A percentile compares a stretch with the other conserved stretches of the same genome.
phyloP scores from a whole-genome alignment of 257 asterid species.

The Voacanga thouarsii region DNA sequence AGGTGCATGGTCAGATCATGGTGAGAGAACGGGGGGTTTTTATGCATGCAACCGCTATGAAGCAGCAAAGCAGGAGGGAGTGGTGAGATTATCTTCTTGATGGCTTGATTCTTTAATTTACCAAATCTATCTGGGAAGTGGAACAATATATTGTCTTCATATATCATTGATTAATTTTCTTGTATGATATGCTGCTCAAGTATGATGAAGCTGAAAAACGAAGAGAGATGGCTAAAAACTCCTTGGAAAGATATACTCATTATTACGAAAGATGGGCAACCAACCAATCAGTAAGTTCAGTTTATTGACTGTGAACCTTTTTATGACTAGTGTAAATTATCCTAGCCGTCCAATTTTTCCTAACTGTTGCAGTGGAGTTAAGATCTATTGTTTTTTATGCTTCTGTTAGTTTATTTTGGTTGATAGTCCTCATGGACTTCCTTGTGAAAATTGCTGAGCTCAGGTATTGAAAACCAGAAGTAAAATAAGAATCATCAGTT shows the following conservation, averaged over 20 bases:
- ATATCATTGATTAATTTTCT: not conserved
- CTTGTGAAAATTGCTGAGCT: not conserved
- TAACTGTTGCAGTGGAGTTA: not conserved
- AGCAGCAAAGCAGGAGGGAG: conserved; percentile 95
- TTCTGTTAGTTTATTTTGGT: not conserved
- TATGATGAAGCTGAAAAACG: conserved; percentile 89
- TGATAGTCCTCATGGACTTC: not conserved
- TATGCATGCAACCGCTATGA: conserved; percentile 97
- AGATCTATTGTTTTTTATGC: not conserved
- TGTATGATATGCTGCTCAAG: conserved; percentile 42
- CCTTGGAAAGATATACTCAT: conserved; percentile 93
- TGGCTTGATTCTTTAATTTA: not conserved
- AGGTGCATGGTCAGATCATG: conserved; percentile 96
- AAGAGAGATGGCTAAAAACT: conserved; percentile 97
- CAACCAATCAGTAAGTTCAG: conserved; percentile 73
- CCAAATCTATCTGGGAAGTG: not conserved
- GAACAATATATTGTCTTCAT: not conserved
- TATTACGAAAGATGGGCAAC: conserved; percentile 99
- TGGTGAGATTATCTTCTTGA: conserved; percentile 47
- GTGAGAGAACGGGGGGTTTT: conserved; percentile 97
- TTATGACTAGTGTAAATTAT: not conserved
- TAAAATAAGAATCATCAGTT: too few relatives aligned
- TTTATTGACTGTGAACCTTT: conserved; percentile 2
- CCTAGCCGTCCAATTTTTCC: not conserved
- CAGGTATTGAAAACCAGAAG: too few relatives aligned